A percentile compares a stretch with the other conserved stretches of the same genome.
These are phyloP conservation scores for Cardamine occulta DNA, from an alignment of 345 rosid species.

Conservation along the genomic window DNA sequence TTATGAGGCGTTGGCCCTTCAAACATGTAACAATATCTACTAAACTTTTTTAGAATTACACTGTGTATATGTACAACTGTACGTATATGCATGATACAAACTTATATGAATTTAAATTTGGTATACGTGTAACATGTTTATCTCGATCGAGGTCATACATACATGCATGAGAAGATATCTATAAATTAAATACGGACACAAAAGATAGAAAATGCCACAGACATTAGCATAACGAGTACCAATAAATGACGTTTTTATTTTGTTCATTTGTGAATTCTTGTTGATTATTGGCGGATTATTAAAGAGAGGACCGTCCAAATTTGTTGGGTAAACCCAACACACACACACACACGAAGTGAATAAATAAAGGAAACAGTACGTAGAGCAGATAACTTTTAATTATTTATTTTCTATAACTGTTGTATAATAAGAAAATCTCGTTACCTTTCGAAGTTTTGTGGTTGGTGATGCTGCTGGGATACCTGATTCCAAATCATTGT, in stretches of 20 bases:
- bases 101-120: conserved; percentile 22
- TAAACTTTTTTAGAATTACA: background rate
- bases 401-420: background rate
- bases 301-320: conserved; percentile 15
- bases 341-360: conserved; percentile 11
- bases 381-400: conserved; percentile 7
- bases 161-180: conserved; percentile 29
- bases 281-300: conserved; percentile 16
- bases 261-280: conserved; percentile 6
- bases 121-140: background rate
- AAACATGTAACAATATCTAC: background rate
- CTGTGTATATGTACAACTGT: background rate
- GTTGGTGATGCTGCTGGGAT: conserved; percentile 3
- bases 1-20: conserved; percentile 10
- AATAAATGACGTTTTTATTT: conserved; percentile 6
- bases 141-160: background rate
- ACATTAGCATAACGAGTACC: background rate
- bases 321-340: conserved; percentile 12
- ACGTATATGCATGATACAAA: conserved; percentile 1
- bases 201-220: conserved; percentile 6
- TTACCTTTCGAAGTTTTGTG: conserved; percentile 17
- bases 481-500: conserved; percentile 18
- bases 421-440: conserved; percentile 1
- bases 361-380: conserved; percentile 27
- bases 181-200: conserved; percentile 1